Evolutionary conservation across 2,329 filamentous ascomycete species (phyloP).

Genomic region (Pseudocercospora macadamiae): DNA sequence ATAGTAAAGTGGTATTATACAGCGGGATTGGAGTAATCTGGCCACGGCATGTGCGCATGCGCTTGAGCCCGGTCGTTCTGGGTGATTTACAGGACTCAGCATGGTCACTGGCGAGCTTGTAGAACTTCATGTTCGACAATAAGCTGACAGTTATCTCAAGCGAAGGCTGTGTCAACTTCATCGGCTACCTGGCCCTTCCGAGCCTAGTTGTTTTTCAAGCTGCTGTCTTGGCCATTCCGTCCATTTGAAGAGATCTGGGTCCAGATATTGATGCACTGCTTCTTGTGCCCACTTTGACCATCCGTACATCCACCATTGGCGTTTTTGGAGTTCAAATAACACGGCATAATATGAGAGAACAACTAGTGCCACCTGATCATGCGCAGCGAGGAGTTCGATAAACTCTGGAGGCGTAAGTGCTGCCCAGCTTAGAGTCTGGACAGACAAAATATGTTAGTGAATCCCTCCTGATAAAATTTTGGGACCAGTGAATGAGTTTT

Average conservation of each 20-base stretch:
- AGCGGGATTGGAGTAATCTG: too few species aligned
- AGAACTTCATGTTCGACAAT: too few species aligned
- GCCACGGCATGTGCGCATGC: too few species aligned
- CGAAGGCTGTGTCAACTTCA: too few species aligned
- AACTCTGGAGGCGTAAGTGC: constrained; percentile 5
- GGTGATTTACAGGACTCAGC: too few species aligned
- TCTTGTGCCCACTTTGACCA: constrained; percentile 24
- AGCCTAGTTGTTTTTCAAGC: too few species aligned
- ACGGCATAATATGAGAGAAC: constrained; percentile 22
- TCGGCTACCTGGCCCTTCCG: too few species aligned
- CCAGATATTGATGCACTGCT: constrained; percentile 11
- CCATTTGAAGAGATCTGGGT: constrained; percentile 13
- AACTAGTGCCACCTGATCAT: constrained; percentile 17
- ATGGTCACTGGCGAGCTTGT: too few species aligned
- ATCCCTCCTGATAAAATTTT: not conserved
- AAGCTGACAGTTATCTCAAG: too few species aligned
- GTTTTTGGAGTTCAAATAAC: constrained; percentile 14
- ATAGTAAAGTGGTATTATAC: too few species aligned
- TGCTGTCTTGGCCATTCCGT: constrained; percentile 16
- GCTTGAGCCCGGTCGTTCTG: too few species aligned
- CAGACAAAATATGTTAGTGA: constrained; percentile 1
- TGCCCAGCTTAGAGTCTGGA: constrained; percentile 16
- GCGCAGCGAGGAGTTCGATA: constrained; percentile 15
- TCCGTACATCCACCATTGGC: constrained; percentile 17
- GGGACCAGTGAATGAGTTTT: too few species aligned